Percentiles rank a stretch among this genome's conserved stretches.
These are phyloP conservation scores for Pseudozyma flocculosa DNA, from an alignment of 1,284 basidiomycete species.

Conservation along the genomic window DNA sequence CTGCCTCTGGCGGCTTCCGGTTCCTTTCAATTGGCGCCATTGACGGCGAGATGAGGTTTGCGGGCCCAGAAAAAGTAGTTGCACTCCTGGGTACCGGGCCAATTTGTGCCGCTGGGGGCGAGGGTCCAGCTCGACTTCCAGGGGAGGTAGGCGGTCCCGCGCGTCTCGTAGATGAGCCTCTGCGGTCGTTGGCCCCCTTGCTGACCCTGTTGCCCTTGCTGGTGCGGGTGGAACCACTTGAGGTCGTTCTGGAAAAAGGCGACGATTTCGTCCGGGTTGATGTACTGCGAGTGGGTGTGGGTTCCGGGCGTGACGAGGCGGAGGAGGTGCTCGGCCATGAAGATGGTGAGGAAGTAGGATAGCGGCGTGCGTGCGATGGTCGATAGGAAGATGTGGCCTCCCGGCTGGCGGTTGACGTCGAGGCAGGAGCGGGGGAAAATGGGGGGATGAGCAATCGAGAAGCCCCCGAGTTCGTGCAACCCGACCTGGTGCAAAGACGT, in stretches of 20 bases:
- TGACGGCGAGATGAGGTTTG: conserved; percentile 34
- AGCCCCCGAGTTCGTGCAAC: no score
- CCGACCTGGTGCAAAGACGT: no score
- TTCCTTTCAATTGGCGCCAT: no score
- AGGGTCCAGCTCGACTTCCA: conserved; percentile 43
- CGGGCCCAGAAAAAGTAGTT: conserved; percentile 57
- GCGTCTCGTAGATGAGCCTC: conserved; percentile 44
- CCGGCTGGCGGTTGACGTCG: conserved; percentile 64
- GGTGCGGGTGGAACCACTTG: conserved; percentile 59
- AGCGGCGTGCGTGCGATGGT: conserved; percentile 94
- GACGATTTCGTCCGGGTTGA: conserved; percentile 85
- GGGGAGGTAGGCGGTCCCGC: conserved; percentile 51
- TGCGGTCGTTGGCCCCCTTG: conserved; percentile 15
- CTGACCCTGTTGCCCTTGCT: no score
- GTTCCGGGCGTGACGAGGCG: conserved; percentile 84
- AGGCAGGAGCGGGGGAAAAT: not conserved
- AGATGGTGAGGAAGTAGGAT: conserved; percentile 83
- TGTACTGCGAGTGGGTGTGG: conserved; percentile 86
- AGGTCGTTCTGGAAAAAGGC: conserved; percentile 72
- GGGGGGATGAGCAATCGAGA: no score
- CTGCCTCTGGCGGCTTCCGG: no score
- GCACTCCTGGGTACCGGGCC: conserved; percentile 35
- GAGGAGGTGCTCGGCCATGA: conserved; percentile 78
- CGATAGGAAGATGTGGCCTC: conserved; percentile 90
- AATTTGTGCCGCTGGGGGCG: conserved; percentile 8